Evolutionary conservation across 768 basidiomycete species (phyloP).

Genomic region (Ephemerocybe angulata): DNA sequence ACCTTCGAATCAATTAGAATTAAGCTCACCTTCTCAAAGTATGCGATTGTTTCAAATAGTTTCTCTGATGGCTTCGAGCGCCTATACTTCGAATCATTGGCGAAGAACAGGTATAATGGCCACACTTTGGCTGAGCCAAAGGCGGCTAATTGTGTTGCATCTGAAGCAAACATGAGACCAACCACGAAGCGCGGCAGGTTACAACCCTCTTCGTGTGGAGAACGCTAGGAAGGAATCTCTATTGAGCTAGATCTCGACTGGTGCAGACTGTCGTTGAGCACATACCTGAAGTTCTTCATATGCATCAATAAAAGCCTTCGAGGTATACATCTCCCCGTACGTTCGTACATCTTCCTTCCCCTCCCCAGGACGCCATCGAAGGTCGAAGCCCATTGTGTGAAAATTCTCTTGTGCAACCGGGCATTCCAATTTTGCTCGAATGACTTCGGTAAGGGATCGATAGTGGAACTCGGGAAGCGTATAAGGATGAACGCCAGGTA

Average conservation of each 20-base stretch:
- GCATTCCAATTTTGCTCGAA: conserved; percentile 20
- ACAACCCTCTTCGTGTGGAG: conserved; percentile 1
- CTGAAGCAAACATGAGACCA: conserved; percentile 28
- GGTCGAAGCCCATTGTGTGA: conserved; percentile 15
- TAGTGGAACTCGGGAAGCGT: conserved; percentile 24
- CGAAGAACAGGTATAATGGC: conserved; percentile 31
- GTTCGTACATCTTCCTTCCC: conserved; percentile 11
- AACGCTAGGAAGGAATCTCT: not conserved
- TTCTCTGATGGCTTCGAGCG: conserved; percentile 20
- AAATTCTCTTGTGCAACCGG: conserved; percentile 14
- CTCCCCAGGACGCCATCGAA: conserved; percentile 5
- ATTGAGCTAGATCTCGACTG: not conserved
- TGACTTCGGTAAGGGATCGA: conserved; percentile 19
- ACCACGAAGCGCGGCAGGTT: conserved; percentile 17
- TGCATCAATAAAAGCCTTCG: conserved; percentile 17
- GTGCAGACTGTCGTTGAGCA: not conserved
- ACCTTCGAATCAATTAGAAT: not conserved
- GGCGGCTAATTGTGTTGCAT: conserved; percentile 28
- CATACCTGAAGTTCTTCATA: conserved; percentile 8
- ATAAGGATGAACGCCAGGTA: not conserved
- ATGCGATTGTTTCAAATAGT: conserved; percentile 22
- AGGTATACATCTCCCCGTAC: conserved; percentile 16
- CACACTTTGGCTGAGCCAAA: conserved; percentile 31
- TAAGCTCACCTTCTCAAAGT: not conserved
- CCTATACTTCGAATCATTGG: conserved; percentile 36